These are phyloP conservation scores for Penicillium parvum DNA, from an alignment of 495 filamentous ascomycete species.

Conservation along the genomic window DNA sequence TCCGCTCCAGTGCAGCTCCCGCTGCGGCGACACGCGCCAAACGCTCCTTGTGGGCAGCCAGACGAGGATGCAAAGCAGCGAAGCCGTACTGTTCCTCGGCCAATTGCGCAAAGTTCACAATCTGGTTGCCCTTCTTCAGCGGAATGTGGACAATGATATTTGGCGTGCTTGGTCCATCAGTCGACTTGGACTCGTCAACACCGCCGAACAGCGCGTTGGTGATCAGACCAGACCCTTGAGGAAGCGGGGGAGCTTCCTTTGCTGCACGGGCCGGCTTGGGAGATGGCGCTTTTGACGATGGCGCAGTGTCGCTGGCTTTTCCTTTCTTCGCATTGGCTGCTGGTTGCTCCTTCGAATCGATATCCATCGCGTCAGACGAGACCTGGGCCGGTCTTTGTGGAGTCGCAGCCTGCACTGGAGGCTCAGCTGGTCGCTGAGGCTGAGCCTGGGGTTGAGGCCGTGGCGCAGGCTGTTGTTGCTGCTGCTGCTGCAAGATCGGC, in stretches of 20 bases:
- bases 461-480: conserved; percentile 15
- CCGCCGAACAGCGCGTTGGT: conserved; percentile 58
- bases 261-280: conserved; percentile 52
- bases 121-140: conserved; percentile 74
- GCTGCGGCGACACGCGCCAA: conserved; percentile 79
- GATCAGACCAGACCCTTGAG: conserved; percentile 64
- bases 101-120: conserved; percentile 90
- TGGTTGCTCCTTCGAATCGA: conserved; percentile 30
- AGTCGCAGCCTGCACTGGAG: conserved; percentile 15
- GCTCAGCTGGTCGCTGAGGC: conserved; percentile 10
- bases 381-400: conserved; percentile 15
- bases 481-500: conserved; percentile 13
- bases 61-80: conserved; percentile 83
- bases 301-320: conserved; percentile 40
- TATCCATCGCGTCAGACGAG: conserved; percentile 31
- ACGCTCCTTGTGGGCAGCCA: conserved; percentile 78
- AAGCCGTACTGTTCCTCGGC: conserved; percentile 93
- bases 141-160: conserved; percentile 83
- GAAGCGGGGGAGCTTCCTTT: conserved; percentile 53
- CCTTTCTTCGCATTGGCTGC: conserved; percentile 30
- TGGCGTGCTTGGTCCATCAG: conserved; percentile 54
- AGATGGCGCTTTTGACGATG: conserved; percentile 54
- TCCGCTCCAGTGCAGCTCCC: conserved; percentile 72
- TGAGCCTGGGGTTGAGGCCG: conserved; percentile 18
- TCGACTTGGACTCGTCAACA: conserved; percentile 37